A percentile compares a stretch with the other conserved stretches of the same genome.
Conservation (phyloP, 73 alveolate species). For the Diophrys appendiculata region DNA sequence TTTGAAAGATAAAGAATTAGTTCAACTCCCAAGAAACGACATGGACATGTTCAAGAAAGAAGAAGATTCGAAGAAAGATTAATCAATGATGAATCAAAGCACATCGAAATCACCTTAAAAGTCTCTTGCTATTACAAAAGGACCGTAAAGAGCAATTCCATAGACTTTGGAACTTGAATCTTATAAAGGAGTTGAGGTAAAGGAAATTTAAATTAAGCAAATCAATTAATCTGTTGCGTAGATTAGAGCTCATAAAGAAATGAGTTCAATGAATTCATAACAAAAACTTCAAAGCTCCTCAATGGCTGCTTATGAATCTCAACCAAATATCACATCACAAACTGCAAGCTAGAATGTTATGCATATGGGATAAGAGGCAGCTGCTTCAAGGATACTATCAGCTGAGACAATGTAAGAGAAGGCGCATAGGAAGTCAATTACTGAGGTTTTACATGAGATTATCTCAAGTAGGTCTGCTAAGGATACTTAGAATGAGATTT, state of each 20-base stretch:
- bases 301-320: conserved; percentile 25
- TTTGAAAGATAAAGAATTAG: conserved; percentile 53
- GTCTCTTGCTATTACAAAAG: conserved; percentile 58
- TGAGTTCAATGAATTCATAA: conserved; percentile 51
- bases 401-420: conserved; percentile 57
- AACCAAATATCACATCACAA: conserved; percentile 19
- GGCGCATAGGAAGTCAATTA: conserved; percentile 27
- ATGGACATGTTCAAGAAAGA: conserved; percentile 46
- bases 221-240: conserved; percentile 61
- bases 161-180: conserved; percentile 50
- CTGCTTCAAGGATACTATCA: conserved; percentile 45
- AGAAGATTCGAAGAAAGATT: conserved; percentile 29
- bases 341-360: conserved; percentile 15
- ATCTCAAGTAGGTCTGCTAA: conserved; percentile 31
- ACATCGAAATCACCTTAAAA: conserved; percentile 58
- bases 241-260: conserved; percentile 64
- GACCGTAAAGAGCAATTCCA: conserved; percentile 59
- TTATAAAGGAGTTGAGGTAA: conserved; percentile 66
- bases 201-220: conserved; percentile 53
- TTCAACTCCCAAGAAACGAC: conserved; percentile 53
- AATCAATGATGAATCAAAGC: conserved; percentile 30
- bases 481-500: conserved; percentile 38
- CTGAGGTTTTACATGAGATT: conserved; percentile 47
- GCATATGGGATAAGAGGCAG: conserved; percentile 19
- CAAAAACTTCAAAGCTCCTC: conserved; percentile 37